Evolutionary conservation across 164 flowering plant species (phyloP).

Genomic region (Tinospora cordifolia): DNA sequence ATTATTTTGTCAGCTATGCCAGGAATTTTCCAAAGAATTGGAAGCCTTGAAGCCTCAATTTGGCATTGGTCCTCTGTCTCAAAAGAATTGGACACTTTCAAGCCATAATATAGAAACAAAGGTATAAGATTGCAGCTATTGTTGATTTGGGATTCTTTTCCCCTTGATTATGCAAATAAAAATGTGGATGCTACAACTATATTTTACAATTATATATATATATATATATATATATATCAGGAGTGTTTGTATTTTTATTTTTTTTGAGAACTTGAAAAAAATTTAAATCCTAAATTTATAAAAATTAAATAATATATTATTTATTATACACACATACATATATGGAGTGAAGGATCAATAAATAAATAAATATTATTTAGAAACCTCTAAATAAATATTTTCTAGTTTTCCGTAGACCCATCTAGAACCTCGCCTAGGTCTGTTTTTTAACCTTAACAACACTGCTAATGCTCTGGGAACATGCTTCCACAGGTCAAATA

Average conservation of each 20-base stretch:
- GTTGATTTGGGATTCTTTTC: neutral
- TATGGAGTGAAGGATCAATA: too few relatives aligned
- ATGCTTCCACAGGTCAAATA: conserved; percentile 17
- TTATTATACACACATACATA: too few relatives aligned
- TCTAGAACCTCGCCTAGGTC: too few relatives aligned
- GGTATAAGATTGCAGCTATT: conserved; percentile 10
- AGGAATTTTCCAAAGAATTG: conserved; percentile 24
- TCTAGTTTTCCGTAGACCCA: too few relatives aligned
- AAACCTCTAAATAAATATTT: too few relatives aligned
- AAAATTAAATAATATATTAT: too few relatives aligned
- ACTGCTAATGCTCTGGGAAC: conserved; percentile 10
- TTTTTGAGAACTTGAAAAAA: too few relatives aligned
- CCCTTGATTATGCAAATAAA: neutral
- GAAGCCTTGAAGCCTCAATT: conserved; percentile 21
- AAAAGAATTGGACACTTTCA: conserved; percentile 1
- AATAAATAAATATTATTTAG: too few relatives aligned
- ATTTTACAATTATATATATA: neutral
- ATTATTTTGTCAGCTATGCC: conserved; percentile 18
- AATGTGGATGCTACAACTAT: neutral
- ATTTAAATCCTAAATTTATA: too few relatives aligned
- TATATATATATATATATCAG: too few relatives aligned
- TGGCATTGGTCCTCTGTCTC: neutral
- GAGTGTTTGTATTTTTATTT: too few relatives aligned
- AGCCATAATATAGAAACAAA: conserved; percentile 9
- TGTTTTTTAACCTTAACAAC: too few relatives aligned